Conservation (phyloP, 179 eudicot species). For the Nepenthes alata region DNA sequence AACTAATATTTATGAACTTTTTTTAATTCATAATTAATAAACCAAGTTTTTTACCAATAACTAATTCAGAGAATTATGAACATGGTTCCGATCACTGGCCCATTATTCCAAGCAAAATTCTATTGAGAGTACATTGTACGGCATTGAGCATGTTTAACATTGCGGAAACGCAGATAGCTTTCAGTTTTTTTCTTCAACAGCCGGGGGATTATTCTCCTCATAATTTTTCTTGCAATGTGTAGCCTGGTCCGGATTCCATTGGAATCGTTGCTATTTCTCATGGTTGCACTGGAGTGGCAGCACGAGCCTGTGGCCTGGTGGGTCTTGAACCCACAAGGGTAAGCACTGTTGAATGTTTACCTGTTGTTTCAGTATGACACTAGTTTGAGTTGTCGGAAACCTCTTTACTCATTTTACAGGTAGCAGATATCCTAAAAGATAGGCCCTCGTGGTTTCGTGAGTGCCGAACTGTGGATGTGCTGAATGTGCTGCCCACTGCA, state of each 20-base stretch:
- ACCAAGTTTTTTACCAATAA: no score
- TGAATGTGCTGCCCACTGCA: slow-evolving; percentile 57
- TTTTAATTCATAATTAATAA: no score
- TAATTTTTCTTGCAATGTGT: neutral
- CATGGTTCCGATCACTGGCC: no score
- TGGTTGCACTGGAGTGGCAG: slow-evolving; percentile 85
- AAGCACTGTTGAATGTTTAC: slow-evolving; percentile 10
- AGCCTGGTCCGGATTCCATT: slow-evolving; percentile 92
- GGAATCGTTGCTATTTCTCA: slow-evolving; percentile 80
- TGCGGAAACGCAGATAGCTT: neutral
- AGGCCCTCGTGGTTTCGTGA: slow-evolving; percentile 74
- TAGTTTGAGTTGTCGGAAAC: slow-evolving; percentile 1
- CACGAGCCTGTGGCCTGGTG: slow-evolving; percentile 77
- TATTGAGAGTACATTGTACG: no score
- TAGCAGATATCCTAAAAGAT: slow-evolving; percentile 81
- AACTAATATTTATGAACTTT: no score
- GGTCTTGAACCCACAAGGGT: slow-evolving; percentile 88
- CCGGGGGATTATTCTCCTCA: neutral
- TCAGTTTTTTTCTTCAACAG: neutral
- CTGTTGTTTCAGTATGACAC: neutral
- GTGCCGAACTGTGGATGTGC: slow-evolving; percentile 72
- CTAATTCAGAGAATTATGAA: no score
- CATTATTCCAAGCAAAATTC: no score
- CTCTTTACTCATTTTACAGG: slow-evolving; percentile 24
- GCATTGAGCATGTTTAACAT: no score